Evolutionary conservation across 2,329 filamentous ascomycete species (phyloP).

Genomic region (Ilyonectria mors-panacis): DNA sequence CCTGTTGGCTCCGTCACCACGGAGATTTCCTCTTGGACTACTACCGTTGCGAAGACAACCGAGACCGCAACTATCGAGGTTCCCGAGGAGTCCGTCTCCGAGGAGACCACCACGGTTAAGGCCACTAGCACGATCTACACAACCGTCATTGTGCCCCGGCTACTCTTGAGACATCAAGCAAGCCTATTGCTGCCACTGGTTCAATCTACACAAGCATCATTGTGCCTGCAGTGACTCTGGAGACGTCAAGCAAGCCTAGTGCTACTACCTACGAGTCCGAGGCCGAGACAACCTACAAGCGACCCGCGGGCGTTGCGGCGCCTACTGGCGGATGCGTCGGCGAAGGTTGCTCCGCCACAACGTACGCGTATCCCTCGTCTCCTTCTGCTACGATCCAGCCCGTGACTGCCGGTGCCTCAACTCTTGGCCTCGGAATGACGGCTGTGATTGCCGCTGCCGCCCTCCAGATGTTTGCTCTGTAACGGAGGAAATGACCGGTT

Average conservation of each 20-base stretch:
- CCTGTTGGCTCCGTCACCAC: conserved; percentile 52
- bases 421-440: conserved; percentile 44
- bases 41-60: conserved; percentile 26
- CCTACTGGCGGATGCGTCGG: conserved; percentile 47
- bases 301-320: conserved; percentile 37
- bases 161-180: conserved; percentile 34
- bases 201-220: conserved; percentile 19
- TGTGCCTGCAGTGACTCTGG: conserved; percentile 14
- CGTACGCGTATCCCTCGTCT: conserved; percentile 24
- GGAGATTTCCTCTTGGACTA: conserved; percentile 46
- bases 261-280: conserved; percentile 33
- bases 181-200: neutral
- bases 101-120: conserved; percentile 23
- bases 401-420: conserved; percentile 64
- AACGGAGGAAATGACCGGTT: conserved; percentile 24
- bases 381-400: conserved; percentile 50
- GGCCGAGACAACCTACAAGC: conserved; percentile 31
- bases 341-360: conserved; percentile 39
- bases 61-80: conserved; percentile 30
- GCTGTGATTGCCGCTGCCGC: conserved; percentile 46
- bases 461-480: conserved; percentile 49
- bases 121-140: conserved; percentile 33
- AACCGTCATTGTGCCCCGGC: conserved; percentile 32
- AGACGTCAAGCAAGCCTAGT: conserved; percentile 39
- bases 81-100: conserved; percentile 18